Base-by-base conservation (phyloP, 2,329 filamentous ascomycete genomes). In the Arthrinium phaeospermum region DNA sequence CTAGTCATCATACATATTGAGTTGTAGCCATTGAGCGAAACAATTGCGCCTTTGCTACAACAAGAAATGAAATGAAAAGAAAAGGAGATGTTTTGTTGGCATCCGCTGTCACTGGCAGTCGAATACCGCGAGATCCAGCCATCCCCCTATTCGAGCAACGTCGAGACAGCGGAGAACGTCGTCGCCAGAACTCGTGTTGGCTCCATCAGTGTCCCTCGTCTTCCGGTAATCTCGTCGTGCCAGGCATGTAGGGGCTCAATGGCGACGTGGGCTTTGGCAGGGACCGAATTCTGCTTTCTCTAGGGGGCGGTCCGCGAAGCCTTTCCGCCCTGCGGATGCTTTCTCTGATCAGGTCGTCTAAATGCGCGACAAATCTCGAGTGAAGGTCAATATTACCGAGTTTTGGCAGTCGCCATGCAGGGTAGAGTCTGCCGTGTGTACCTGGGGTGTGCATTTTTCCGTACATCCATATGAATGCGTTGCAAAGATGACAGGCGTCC, bases 401-500 rank as follows among this genome's bases (percentile, higher is more conserved):
- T 12, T 67, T 64, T 0, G 86, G 86, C 2, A 87, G 74, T 13
- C 82, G 79, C 86, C 86, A 89, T 10, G 78, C 78, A 0, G 80
- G 76, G 75, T 88, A 87, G 1, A 89, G 72, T 46, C 72, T 82
- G 3, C 85, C 84, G 74, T 88, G 85, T 2, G 79, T 82, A 53
- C 78, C 79, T 5, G 85, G 83, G 1, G 82, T 82, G 61, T 84
- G 74, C 51, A 85, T 83, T 49, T 79, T 80, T 3, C 83, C 81
- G 72, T 87, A 83, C 19, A 82, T 74, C 2, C 74, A 71, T 27
- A 88, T 81, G 72, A 88, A 85, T 8, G 82, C 76, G 70, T 87
- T 85, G 76, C 86, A 89, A 0, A 88, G 80, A 75, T 84, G 88
- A 74, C 86, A 89, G 1, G 86, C 84, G 70, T 85, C 82, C 72